Base-by-base conservation (phyloP, 1,284 basidiomycete species). In the Meripilus lineatus region DNA sequence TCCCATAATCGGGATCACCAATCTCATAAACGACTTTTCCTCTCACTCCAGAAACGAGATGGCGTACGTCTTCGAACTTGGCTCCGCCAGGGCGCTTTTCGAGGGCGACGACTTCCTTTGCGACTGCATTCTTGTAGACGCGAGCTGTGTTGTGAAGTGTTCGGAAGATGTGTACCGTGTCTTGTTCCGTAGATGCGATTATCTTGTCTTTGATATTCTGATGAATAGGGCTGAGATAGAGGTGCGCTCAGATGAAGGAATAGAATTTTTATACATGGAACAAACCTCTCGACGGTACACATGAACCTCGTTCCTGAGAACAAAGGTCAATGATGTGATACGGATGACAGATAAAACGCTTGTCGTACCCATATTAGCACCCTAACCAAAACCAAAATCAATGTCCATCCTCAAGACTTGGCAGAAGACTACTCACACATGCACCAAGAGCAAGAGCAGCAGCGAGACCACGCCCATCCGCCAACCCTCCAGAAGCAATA, bases 301-400 rank as follows among this genome's bases (percentile, higher is more conserved):
- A 92, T 84, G 67, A 92, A 92, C 7, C 89, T 78, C n/a, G 89
- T 91, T 25, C 84, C 83, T 84, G 55, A 44, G 40, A 36, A 45
- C 38, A 40, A 34, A 32, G 23, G 30, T 25, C 13, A 25, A 36
- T 28, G 18, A 35, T 25, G 32, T 43, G 22, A 25, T 18, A 20
- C 24, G 21, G 13, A 28, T 8, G 14, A 62, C 74, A 39, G 54
- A n/a, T n/a, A n/a, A n/a, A n/a, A n/a, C n/a, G n/a, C n/a, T n/a
- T n/a, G n/a, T n/a, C n/a, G n/a, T n/a, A 80, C 89, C 91, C 85
- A 93, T 90, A 60, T 93, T 94, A 6, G 85, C 74, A 33, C 91
- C 91, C 80, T 87, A 37, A 14, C 25, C 20, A 17, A 10, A 11
- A 34, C n/a, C 6, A 46, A 32, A 8, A 28, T 17, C n/a, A 30